Conservation (phyloP, 2,329 filamentous ascomycete genomes). For the Helotiales sp. region DNA sequence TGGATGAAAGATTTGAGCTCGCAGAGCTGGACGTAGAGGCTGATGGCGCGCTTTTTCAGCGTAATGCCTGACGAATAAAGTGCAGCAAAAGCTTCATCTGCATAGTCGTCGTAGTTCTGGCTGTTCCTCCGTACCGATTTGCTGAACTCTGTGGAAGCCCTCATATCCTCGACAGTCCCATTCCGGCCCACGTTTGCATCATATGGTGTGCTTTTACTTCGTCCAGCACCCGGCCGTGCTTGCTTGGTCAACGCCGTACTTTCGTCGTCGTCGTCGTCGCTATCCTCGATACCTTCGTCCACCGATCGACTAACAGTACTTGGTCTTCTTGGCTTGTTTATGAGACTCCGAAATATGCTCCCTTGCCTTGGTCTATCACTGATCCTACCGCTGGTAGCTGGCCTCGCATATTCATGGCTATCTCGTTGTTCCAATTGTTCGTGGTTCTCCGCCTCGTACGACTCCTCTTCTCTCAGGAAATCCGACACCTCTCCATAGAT, state of each 20-base stretch:
- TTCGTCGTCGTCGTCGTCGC: conserved; percentile 66
- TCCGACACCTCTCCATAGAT: conserved; percentile 78
- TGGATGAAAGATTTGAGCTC: conserved; percentile 96
- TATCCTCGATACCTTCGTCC: conserved; percentile 61
- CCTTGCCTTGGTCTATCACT: conserved; percentile 42
- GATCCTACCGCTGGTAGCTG: conserved; percentile 44
- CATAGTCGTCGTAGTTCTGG: conserved; percentile 72
- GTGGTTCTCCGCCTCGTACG: conserved; percentile 47
- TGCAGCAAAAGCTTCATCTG: conserved; percentile 70
- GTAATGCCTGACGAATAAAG: conserved; percentile 74
- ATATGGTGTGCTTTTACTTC: conserved; percentile 35
- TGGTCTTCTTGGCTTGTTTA: conserved; percentile 44
- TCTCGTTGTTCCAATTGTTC: conserved; percentile 35
- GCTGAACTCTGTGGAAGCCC: conserved; percentile 61
- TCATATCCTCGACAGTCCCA: conserved; percentile 50
- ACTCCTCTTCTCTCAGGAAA: conserved; percentile 74
- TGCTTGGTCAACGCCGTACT: conserved; percentile 46
- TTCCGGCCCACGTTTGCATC: conserved; percentile 21
- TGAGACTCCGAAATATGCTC: conserved; percentile 54
- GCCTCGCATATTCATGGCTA: conserved; percentile 37
- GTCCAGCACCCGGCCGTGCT: conserved; percentile 33
- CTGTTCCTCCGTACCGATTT: conserved; percentile 62
- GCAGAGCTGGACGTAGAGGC: conserved; percentile 87
- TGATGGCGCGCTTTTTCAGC: conserved; percentile 87
- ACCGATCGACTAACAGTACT: conserved; percentile 45